A percentile compares a stretch with the other conserved stretches of the same genome.
Evolutionary conservation across 2,329 filamentous ascomycete species (phyloP).

Genomic region (Aureobasidium sp.): DNA sequence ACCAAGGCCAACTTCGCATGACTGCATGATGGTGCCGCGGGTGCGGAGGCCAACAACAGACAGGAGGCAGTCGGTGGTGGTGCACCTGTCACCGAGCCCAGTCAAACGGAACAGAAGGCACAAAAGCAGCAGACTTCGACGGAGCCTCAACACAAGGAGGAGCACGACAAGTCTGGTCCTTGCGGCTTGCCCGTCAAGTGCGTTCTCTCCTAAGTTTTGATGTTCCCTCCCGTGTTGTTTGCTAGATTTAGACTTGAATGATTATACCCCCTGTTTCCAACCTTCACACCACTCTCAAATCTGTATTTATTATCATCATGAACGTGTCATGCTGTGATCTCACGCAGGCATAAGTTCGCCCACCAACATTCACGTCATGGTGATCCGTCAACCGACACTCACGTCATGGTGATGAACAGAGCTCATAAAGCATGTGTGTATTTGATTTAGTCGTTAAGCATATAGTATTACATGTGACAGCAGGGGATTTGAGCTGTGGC

Average conservation of each 20-base stretch:
- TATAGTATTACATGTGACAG: conserved; percentile 1
- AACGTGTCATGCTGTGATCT: not conserved
- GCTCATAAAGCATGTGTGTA: not conserved
- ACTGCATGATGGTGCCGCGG: conserved; percentile 60
- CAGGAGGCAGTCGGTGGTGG: conserved; percentile 21
- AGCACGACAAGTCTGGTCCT: conserved; percentile 57
- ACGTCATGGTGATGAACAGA: not conserved
- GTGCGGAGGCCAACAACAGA: conserved; percentile 21
- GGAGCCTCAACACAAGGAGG: conserved; percentile 30
- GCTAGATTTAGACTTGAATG: conserved; percentile 4
- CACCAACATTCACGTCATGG: not conserved
- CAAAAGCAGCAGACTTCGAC: conserved; percentile 24
- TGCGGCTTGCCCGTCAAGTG: conserved; percentile 75
- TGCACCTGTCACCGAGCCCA: conserved; percentile 9
- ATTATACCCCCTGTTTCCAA: conserved; percentile 4
- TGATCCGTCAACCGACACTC: not conserved
- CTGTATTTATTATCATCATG: not conserved
- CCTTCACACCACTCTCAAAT: not conserved
- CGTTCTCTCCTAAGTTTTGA: conserved; percentile 49
- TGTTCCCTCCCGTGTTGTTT: not conserved
- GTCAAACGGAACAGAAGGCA: conserved; percentile 16
- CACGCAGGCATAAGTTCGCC: not conserved
- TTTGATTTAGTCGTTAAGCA: not conserved
- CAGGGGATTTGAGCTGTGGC: not conserved
- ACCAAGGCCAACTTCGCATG: conserved; percentile 58